Percentiles rank a stretch among this genome's conserved stretches.
Conservation (phyloP, 805 yeast species). For the Zygoascus tannicola region DNA sequence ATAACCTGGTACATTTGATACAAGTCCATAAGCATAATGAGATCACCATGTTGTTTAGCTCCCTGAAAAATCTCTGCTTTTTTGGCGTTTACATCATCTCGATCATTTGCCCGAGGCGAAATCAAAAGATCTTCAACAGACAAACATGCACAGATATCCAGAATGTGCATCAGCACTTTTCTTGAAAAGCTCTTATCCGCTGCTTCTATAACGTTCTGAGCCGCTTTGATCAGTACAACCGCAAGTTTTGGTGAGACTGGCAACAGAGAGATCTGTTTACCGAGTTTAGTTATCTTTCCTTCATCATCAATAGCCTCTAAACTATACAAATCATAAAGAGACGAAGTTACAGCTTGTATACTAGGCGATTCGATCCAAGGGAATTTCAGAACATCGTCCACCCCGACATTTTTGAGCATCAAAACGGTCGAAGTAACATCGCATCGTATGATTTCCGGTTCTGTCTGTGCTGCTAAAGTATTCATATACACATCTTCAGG, state of each 20-base stretch:
- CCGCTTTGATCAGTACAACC: slow-evolving; percentile 70
- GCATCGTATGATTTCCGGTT: slow-evolving; percentile 83
- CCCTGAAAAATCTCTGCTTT: slow-evolving; percentile 60
- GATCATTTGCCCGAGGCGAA: slow-evolving; percentile 66
- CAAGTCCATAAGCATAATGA: slow-evolving; percentile 71
- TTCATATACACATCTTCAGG: slow-evolving; percentile 55
- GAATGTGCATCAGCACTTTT: slow-evolving; percentile 49
- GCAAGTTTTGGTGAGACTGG: slow-evolving; percentile 92
- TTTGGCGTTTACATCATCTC: slow-evolving; percentile 77
- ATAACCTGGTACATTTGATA: slow-evolving; percentile 46
- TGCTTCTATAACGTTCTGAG: slow-evolving; percentile 12
- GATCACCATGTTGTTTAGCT: slow-evolving; percentile 73
- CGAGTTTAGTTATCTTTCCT: slow-evolving; percentile 71
- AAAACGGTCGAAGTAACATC: slow-evolving; percentile 79
- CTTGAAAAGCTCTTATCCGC: background rate
- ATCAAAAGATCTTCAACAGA: slow-evolving; percentile 83
- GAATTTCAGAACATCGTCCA: slow-evolving; percentile 72
- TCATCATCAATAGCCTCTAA: slow-evolving; percentile 67
- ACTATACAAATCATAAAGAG: slow-evolving; percentile 67
- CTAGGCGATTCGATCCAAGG: slow-evolving; percentile 92
- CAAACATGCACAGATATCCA: slow-evolving; percentile 86
- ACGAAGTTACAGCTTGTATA: slow-evolving; percentile 60
- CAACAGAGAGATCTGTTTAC: slow-evolving; percentile 76
- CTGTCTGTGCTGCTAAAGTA: slow-evolving; percentile 67
- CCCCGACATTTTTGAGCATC: slow-evolving; percentile 73